Percentiles rank a stretch among this genome's conserved stretches.
phyloP scores from a whole-genome alignment of 2,329 filamentous ascomycete genomes.

The Penicillium sp. region DNA sequence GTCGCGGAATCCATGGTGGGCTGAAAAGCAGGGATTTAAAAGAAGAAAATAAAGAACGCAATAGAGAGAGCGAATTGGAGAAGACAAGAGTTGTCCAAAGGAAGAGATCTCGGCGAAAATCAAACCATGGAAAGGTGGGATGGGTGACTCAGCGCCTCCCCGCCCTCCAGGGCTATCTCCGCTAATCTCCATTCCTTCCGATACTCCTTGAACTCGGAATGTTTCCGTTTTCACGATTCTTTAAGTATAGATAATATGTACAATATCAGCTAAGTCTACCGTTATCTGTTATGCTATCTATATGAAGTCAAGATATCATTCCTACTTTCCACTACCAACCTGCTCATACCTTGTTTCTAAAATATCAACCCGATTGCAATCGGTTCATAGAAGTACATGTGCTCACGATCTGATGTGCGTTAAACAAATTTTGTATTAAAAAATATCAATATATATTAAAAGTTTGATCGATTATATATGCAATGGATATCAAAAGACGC shows the following conservation, averaged over 20 bases:
- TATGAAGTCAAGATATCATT: not conserved
- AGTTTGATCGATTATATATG: not conserved
- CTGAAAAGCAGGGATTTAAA: not conserved
- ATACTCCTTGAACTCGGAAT: not conserved
- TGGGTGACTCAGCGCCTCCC: not conserved
- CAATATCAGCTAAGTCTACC: not conserved
- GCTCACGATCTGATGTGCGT: not conserved
- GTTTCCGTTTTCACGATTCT: not conserved
- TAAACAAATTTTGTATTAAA: not conserved
- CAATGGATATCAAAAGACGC: slow-evolving; percentile 2
- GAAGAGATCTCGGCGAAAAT: not conserved
- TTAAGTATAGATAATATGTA: not conserved
- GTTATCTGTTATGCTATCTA: not conserved
- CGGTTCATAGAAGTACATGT: not conserved
- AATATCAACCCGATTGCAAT: not conserved
- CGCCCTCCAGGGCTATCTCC: not conserved
- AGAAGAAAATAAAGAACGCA: not conserved
- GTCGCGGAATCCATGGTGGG: not conserved
- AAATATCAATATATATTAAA: not conserved
- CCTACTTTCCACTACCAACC: not conserved
- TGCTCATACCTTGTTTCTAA: not conserved
- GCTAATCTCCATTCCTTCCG: not conserved
- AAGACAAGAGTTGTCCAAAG: not conserved
- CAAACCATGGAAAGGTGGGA: not conserved
- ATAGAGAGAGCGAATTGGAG: not conserved